Conservation (phyloP, 2,329 filamentous ascomycete species). For the Thermothelomyces thermophilus region DNA sequence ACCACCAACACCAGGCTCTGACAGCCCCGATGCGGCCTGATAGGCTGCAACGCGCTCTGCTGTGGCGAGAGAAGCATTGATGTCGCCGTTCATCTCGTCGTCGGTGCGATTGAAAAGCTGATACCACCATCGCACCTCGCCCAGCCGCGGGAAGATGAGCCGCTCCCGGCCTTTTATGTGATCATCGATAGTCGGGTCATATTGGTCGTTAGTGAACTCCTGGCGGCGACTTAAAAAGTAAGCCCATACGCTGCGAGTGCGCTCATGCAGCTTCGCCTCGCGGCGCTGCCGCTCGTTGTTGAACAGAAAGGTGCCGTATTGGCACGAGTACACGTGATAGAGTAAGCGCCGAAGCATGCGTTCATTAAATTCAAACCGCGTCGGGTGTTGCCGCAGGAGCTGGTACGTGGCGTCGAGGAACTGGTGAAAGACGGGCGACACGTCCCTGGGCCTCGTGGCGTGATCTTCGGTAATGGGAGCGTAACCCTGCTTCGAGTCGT, state of each 20-base stretch:
- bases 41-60: slow-evolving; percentile 34
- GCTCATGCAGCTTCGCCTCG: slow-evolving; percentile 60
- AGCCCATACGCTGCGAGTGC: slow-evolving; percentile 86
- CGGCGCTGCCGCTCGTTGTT: slow-evolving; percentile 87
- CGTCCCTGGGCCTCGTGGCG: slow-evolving; percentile 77
- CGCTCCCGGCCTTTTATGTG: slow-evolving; percentile 72
- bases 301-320: slow-evolving; percentile 94
- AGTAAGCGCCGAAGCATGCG: slow-evolving; percentile 81
- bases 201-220: slow-evolving; percentile 79
- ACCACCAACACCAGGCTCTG: slow-evolving; percentile 10
- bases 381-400: slow-evolving; percentile 75
- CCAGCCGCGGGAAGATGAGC: slow-evolving; percentile 70
- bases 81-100: slow-evolving; percentile 80
- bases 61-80: slow-evolving; percentile 48
- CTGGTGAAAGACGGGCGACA: slow-evolving; percentile 94
- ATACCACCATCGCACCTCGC: slow-evolving; percentile 88
- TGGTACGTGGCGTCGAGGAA: slow-evolving; percentile 95
- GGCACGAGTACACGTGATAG: slow-evolving; percentile 91
- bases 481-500: slow-evolving; percentile 29
- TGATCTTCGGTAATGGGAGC: slow-evolving; percentile 45
- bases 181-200: slow-evolving; percentile 69
- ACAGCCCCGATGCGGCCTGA: slow-evolving; percentile 14
- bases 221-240: slow-evolving; percentile 78
- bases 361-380: slow-evolving; percentile 93
- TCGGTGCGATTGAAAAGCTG: slow-evolving; percentile 80